A percentile compares a stretch with the other conserved stretches of the same genome.
These are phyloP conservation scores for Mercurialis annua DNA, from an alignment of 345 rosid genomes.

Conservation along the genomic window DNA sequence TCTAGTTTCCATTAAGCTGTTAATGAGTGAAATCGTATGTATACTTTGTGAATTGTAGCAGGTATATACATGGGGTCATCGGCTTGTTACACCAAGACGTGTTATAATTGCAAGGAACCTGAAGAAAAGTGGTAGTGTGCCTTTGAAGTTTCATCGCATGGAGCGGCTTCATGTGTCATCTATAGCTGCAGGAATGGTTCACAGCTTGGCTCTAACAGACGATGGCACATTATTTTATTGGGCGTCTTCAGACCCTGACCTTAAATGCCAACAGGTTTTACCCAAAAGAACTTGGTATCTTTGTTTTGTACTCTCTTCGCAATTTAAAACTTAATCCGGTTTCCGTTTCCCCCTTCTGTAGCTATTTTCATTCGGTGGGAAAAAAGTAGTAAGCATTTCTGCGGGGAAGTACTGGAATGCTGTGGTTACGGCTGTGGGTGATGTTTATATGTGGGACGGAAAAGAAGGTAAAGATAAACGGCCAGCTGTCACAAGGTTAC, in stretches of 20 bases:
- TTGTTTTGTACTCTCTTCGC: not conserved
- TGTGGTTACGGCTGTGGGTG: slow-evolving; percentile 81
- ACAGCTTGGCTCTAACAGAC: slow-evolving; percentile 84
- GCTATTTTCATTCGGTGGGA: slow-evolving; percentile 62
- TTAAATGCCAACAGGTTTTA: slow-evolving; percentile 84
- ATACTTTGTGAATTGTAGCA: slow-evolving; percentile 33
- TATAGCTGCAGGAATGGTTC: slow-evolving; percentile 89
- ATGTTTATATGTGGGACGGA: slow-evolving; percentile 91
- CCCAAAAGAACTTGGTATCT: slow-evolving; percentile 8
- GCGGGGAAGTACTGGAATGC: slow-evolving; percentile 95
- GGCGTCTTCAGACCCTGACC: slow-evolving; percentile 86
- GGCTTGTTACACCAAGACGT: slow-evolving; percentile 88
- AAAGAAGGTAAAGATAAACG: slow-evolving; percentile 54
- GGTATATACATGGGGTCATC: slow-evolving; percentile 97
- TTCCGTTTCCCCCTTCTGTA: slow-evolving; percentile 19
- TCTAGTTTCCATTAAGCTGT: slow-evolving; percentile 12
- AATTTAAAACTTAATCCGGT: not conserved
- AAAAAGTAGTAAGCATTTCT: slow-evolving; percentile 66
- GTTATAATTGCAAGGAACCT: slow-evolving; percentile 65
- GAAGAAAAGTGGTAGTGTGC: slow-evolving; percentile 60
- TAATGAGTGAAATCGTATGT: slow-evolving; percentile 16
- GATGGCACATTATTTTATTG: slow-evolving; percentile 94
- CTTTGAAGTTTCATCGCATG: slow-evolving; percentile 75
- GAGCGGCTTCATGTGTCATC: slow-evolving; percentile 68
- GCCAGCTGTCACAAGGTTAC: slow-evolving; percentile 65